Base-by-base conservation (phyloP, 306 rosid genomes). In the Phaseolus lunatus region DNA sequence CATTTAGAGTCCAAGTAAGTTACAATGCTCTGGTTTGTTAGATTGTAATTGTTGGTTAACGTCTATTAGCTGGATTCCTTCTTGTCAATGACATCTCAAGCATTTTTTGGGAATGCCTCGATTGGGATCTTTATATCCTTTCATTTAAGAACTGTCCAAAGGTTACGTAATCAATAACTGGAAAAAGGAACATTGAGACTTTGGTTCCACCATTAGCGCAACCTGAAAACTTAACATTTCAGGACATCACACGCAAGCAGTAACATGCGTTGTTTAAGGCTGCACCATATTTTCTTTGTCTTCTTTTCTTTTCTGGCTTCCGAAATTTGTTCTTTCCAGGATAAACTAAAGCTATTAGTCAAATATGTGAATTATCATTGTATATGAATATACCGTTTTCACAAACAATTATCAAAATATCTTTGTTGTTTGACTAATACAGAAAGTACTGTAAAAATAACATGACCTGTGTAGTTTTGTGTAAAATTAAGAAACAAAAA, bases 301-400 rank as follows among this genome's bases (percentile, higher is more conserved):
- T 23, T 35, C 54, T 61, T 75, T 75, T 75, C 64, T 75, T 31
- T 57, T 64, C 64, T 71, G 31, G 70, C 47, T 77, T 65, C 47
- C 31, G 33, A 70, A 54, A 58, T 75, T 24, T 59, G 59, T 22
- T 33, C 62, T 33, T 59, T 3, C 79, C 72, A 23, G 22, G 39
- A 7, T 11, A 47, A 61, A 47, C 70, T 8, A 23, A 75, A 64
- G 41, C 27, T 20, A 39, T 35, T 23, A 7, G 67, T 24, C 57
- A 52, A 67, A 76, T 76, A 23, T 48, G 44, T 9, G 44, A 7
- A 37, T 7, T 7, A 37, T 37, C 43, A 8, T 37, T 37, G 11
- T 37, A 8, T 8, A 37, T 22, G 45, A 10, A 43, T 43, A 11
- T 43, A 43, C 48, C 12, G 15, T 43, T 43, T 43, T 12, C 13